Percentiles rank a stretch among this genome's conserved stretches.
Conservation (phyloP, 1,284 basidiomycete genomes). For the Schizopora paradoxa region DNA sequence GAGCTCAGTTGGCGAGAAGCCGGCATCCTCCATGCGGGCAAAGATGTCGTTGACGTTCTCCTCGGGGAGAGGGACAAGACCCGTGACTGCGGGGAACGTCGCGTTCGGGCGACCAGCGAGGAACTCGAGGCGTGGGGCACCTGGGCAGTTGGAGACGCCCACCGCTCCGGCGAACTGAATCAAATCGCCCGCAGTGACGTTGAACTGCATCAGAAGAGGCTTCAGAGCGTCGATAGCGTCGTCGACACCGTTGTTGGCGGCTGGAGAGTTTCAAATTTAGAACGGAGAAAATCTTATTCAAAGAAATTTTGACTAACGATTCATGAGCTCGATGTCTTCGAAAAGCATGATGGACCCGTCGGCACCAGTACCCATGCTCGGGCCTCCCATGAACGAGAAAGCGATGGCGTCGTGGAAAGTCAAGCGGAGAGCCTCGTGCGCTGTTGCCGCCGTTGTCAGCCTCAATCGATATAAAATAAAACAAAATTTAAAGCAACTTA, state of each 20-base stretch:
- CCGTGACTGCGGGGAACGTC: slow-evolving; percentile 23
- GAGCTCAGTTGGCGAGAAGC: slow-evolving; percentile 28
- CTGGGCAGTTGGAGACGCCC: slow-evolving; percentile 28
- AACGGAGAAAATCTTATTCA: not conserved
- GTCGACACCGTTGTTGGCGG: slow-evolving; percentile 26
- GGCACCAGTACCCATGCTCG: not conserved
- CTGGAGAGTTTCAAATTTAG: slow-evolving; percentile 12
- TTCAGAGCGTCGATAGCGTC: slow-evolving; percentile 24
- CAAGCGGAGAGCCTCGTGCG: slow-evolving; percentile 1
- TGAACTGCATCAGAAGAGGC: slow-evolving; percentile 24
- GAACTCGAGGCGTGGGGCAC: slow-evolving; percentile 26
- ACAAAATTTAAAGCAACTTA: no score
- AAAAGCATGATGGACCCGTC: slow-evolving; percentile 4
- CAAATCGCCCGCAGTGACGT: slow-evolving; percentile 26
- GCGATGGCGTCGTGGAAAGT: slow-evolving; percentile 6
- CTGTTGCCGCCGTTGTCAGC: no score
- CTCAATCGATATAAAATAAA: no score
- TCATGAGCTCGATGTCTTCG: not conserved
- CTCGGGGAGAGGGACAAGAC: slow-evolving; percentile 24
- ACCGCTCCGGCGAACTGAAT: slow-evolving; percentile 29
- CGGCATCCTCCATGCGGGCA: slow-evolving; percentile 21
- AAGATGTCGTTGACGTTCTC: slow-evolving; percentile 26
- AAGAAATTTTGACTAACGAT: no score
- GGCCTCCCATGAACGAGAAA: slow-evolving; percentile 1
- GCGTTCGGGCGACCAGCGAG: slow-evolving; percentile 23